phyloP scores from a whole-genome alignment of 345 rosid genomes.

The Populus pruinosa region DNA sequence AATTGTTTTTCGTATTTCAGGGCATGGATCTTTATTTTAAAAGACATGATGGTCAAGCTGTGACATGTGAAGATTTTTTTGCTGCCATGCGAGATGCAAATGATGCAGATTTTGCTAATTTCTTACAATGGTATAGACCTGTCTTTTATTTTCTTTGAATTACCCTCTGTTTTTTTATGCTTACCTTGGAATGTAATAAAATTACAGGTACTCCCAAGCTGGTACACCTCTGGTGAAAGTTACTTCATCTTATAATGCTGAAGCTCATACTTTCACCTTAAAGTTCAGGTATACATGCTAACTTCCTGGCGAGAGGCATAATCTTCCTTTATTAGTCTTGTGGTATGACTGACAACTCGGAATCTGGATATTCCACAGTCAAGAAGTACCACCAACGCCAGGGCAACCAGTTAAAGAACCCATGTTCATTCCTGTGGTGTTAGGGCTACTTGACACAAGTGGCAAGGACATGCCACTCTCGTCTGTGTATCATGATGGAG shows the following conservation, averaged over 20 bases:
- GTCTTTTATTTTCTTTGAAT: neutral
- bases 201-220: conserved; percentile 93
- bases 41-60: conserved; percentile 97
- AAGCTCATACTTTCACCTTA: conserved; percentile 69
- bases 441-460: conserved; percentile 70
- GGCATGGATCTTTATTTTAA: conserved; percentile 95
- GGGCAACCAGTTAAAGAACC: conserved; percentile 90
- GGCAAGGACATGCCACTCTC: conserved; percentile 81
- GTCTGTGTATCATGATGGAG: conserved; percentile 67
- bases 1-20: conserved; percentile 33
- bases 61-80: conserved; percentile 94
- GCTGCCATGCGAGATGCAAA: conserved; percentile 99
- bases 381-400: conserved; percentile 81
- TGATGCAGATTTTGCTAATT: conserved; percentile 87
- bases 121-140: conserved; percentile 68
- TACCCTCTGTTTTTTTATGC: neutral
- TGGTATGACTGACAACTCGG: conserved; percentile 1
- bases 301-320: neutral
- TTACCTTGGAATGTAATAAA: conserved; percentile 1
- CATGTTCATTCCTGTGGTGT: conserved; percentile 78
- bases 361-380: conserved; percentile 44
- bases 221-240: conserved; percentile 94
- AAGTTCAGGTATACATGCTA: conserved; percentile 63
- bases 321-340: neutral
- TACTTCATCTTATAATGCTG: conserved; percentile 67